Conservation (phyloP, 495 filamentous ascomycete genomes). For the Entonaema liquescens region DNA sequence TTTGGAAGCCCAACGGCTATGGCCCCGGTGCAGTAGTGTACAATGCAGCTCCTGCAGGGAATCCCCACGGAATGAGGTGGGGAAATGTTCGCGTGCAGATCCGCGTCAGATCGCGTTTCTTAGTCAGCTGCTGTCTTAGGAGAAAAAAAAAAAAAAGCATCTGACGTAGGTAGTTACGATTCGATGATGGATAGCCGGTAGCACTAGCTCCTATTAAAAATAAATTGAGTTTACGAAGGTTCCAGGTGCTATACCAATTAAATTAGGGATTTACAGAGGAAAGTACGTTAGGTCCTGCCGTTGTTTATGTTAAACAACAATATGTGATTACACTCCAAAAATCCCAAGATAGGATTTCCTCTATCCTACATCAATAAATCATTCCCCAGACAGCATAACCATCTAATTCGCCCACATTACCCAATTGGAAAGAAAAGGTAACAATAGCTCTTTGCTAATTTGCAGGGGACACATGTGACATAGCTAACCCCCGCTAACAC, state of each 20-base stretch:
- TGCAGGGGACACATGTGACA: slow-evolving; percentile 6
- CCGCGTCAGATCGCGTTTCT: slow-evolving; percentile 32
- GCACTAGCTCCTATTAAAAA: slow-evolving; percentile 15
- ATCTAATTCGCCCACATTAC: slow-evolving; percentile 18
- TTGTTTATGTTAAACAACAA: not conserved
- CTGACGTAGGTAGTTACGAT: slow-evolving; percentile 25
- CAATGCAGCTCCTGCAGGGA: not conserved
- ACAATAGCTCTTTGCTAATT: slow-evolving; percentile 20
- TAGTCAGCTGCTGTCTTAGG: slow-evolving; percentile 28
- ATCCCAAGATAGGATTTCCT: not conserved
- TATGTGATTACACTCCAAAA: not conserved
- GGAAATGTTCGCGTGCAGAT: slow-evolving; percentile 29
- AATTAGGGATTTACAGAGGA: not conserved
- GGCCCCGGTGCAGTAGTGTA: not conserved
- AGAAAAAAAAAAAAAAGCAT: slow-evolving; percentile 17
- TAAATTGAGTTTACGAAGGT: slow-evolving; percentile 1
- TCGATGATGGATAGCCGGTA: slow-evolving; percentile 16
- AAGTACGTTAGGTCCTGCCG: not conserved
- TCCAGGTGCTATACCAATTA: slow-evolving; percentile 2
- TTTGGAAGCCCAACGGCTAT: not conserved
- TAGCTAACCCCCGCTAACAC: slow-evolving; percentile 18
- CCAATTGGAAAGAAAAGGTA: slow-evolving; percentile 25
- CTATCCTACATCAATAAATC: slow-evolving; percentile 20
- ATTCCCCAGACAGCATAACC: slow-evolving; percentile 25
- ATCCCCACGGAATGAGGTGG: slow-evolving; percentile 21